Percentiles rank a stretch among this genome's conserved stretches.
phyloP scores from a whole-genome alignment of 345 rosid genomes.

The Acer negundo region DNA sequence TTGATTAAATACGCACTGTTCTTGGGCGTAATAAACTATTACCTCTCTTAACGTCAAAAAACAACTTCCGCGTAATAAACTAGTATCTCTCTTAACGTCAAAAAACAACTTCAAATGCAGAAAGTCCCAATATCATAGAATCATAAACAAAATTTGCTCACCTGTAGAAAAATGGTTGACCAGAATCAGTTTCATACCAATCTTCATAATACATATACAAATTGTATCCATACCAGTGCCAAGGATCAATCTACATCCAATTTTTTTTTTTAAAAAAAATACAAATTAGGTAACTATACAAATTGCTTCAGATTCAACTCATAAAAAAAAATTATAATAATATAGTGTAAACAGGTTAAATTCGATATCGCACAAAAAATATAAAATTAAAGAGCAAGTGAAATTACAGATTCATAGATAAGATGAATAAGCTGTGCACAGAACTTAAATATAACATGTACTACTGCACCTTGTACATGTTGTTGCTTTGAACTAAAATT shows the following conservation, averaged over 20 bases:
- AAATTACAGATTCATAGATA: slow-evolving; percentile 46
- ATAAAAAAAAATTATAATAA: background rate
- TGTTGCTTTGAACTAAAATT: background rate
- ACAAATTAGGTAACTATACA: background rate
- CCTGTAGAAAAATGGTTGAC: slow-evolving; percentile 96
- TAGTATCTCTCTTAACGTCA: no score
- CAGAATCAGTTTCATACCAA: slow-evolving; percentile 73
- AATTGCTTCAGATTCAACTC: background rate
- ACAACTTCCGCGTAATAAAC: background rate
- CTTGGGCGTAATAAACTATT: background rate
- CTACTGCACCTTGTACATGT: no score
- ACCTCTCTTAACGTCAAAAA: no score
- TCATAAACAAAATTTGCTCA: slow-evolving; percentile 21
- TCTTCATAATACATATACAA: slow-evolving; percentile 74
- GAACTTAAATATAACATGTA: no score
- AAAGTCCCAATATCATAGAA: background rate
- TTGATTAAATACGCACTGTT: background rate
- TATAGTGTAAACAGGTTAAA: background rate
- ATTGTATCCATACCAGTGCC: slow-evolving; percentile 87
- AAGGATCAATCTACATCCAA: slow-evolving; percentile 76
- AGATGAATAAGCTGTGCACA: no score
- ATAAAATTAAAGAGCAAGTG: background rate
- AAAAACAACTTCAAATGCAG: no score
- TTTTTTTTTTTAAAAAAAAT: background rate
- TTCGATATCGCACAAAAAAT: background rate